Conservation (phyloP, 2,329 filamentous ascomycete genomes). For the Fusarium transvaalense region DNA sequence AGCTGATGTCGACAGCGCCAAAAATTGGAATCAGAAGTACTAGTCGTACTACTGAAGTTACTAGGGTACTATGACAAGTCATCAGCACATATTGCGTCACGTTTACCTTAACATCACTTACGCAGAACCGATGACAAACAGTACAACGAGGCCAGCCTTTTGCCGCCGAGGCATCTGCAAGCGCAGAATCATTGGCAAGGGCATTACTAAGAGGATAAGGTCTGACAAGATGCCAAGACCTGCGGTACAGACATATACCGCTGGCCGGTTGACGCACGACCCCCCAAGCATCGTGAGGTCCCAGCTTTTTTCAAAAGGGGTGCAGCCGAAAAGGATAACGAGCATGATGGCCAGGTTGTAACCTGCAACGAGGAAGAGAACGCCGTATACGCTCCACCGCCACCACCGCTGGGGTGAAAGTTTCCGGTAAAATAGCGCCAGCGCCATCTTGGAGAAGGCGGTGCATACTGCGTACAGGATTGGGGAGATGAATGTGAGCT, state of each 20-base stretch:
- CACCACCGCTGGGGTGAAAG: slow-evolving; percentile 54
- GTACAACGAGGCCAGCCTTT: slow-evolving; percentile 58
- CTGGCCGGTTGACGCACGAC: slow-evolving; percentile 56
- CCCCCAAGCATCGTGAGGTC: slow-evolving; percentile 48
- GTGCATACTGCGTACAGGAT: slow-evolving; percentile 46
- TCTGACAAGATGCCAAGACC: slow-evolving; percentile 63
- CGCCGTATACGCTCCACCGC: slow-evolving; percentile 48
- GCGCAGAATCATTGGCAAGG: slow-evolving; percentile 59
- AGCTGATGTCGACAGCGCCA: slow-evolving; percentile 48
- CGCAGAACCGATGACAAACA: slow-evolving; percentile 61
- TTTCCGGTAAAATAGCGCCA: slow-evolving; percentile 55
- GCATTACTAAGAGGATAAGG: slow-evolving; percentile 60
- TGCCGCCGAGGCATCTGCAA: slow-evolving; percentile 61
- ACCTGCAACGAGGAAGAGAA: slow-evolving; percentile 49
- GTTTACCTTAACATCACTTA: slow-evolving; percentile 11
- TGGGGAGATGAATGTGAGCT: slow-evolving; percentile 42
- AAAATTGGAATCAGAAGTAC: slow-evolving; percentile 49
- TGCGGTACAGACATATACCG: slow-evolving; percentile 51
- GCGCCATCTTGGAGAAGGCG: slow-evolving; percentile 54
- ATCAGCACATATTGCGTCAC: slow-evolving; percentile 10
- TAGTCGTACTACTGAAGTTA: slow-evolving; percentile 54
- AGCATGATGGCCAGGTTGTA: slow-evolving; percentile 54
- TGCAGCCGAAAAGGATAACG: slow-evolving; percentile 55
- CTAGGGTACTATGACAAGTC: slow-evolving; percentile 48
- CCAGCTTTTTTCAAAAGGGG: slow-evolving; percentile 51